Evolutionary conservation across 768 basidiomycete species (phyloP).

Genomic region (Tricholoma furcatifolium): DNA sequence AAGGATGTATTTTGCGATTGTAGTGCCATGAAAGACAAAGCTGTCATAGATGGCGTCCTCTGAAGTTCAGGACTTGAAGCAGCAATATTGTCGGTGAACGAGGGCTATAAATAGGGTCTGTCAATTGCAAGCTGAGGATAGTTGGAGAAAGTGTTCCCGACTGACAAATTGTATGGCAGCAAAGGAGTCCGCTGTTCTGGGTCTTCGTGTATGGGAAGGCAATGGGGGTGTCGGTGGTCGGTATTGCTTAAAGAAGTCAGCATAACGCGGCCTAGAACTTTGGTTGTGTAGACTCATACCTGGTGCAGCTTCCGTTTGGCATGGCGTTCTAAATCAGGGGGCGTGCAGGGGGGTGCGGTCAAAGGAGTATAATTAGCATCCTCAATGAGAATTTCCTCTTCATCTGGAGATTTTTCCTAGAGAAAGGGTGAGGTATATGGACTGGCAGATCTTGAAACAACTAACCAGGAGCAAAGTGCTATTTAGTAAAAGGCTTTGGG

Average conservation of each 20-base stretch:
- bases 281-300: conserved; percentile 6
- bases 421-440: not conserved
- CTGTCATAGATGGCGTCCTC: conserved; percentile 8
- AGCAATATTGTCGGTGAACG: not conserved
- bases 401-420: conserved; percentile 11
- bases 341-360: conserved; percentile 1
- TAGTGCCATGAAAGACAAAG: conserved; percentile 18
- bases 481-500: not conserved
- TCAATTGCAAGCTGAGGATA: not conserved
- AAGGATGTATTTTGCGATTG: conserved; percentile 30
- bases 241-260: conserved; percentile 36
- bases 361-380: conserved; percentile 4
- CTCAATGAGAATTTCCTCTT: conserved; percentile 4
- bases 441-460: not conserved
- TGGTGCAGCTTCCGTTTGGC: conserved; percentile 22
- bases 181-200: conserved; percentile 19
- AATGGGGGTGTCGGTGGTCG: conserved; percentile 62
- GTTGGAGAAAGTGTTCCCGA: not conserved
- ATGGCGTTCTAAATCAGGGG: conserved; percentile 11
- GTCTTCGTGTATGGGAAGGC: conserved; percentile 33
- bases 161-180: conserved; percentile 3
- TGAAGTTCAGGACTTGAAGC: not conserved
- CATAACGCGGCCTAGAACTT: not conserved
- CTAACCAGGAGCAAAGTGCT: conserved; percentile 9
- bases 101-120: conserved; percentile 3